Percentiles rank a stretch among this genome's conserved stretches.
Conservation (phyloP, 306 rosid genomes). For the Styphnolobium japonicum region DNA sequence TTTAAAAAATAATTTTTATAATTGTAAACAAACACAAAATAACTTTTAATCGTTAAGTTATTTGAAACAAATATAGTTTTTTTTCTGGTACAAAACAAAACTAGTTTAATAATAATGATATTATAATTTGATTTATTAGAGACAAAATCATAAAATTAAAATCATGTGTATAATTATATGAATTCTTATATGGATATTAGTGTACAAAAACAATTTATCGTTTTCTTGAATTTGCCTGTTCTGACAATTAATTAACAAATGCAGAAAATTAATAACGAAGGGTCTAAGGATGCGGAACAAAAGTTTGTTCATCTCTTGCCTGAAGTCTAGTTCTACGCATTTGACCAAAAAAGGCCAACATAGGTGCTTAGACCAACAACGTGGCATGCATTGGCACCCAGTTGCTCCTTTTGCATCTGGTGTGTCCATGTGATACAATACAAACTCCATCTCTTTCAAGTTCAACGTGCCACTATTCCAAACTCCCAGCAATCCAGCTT, state of each 20-base stretch:
- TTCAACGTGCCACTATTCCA: not conserved
- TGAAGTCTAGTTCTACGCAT: constrained; percentile 32
- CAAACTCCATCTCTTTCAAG: not conserved
- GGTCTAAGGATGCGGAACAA: not conserved
- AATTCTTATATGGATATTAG: too few relatives aligned
- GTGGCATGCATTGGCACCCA: constrained; percentile 26
- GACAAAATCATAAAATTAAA: too few relatives aligned
- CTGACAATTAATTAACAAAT: not conserved
- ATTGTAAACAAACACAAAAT: too few relatives aligned
- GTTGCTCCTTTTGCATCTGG: not conserved
- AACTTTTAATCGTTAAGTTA: too few relatives aligned
- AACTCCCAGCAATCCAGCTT: not conserved
- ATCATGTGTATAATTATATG: too few relatives aligned
- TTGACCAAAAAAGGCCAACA: constrained; percentile 30
- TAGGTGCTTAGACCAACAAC: constrained; percentile 40
- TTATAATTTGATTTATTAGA: too few relatives aligned
- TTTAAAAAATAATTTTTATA: too few relatives aligned
- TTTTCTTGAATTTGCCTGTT: not conserved
- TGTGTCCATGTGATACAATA: not conserved
- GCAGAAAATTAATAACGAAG: not conserved
- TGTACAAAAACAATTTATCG: too few relatives aligned
- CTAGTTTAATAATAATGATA: too few relatives aligned
- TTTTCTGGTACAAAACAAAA: too few relatives aligned
- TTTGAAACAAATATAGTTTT: too few relatives aligned
- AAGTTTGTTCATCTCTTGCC: constrained; percentile 14